phyloP scores from a whole-genome alignment of 1,284 basidiomycete species.

The Jaminaea rosea region DNA sequence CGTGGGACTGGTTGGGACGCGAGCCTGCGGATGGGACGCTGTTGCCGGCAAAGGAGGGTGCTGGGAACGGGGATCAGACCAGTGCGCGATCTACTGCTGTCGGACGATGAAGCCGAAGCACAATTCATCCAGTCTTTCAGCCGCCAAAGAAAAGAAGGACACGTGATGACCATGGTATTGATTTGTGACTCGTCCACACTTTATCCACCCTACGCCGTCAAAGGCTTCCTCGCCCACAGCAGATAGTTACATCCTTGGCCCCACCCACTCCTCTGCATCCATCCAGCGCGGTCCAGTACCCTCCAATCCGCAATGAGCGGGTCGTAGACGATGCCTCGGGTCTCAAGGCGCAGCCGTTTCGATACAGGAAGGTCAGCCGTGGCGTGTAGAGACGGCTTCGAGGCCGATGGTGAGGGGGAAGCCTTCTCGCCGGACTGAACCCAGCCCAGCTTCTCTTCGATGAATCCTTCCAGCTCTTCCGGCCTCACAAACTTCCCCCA shows the following conservation, averaged over 20 bases:
- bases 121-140: too few relatives aligned
- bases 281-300: slow-evolving; percentile 9
- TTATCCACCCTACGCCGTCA: too few relatives aligned
- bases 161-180: too few relatives aligned
- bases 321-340: slow-evolving; percentile 34
- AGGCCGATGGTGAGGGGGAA: neutral
- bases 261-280: slow-evolving; percentile 10
- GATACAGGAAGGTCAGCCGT: slow-evolving; percentile 15
- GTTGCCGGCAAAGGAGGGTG: neutral
- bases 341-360: slow-evolving; percentile 30
- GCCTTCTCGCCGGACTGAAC: neutral
- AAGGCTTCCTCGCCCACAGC: slow-evolving; percentile 40
- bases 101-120: too few relatives aligned
- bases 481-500: slow-evolving; percentile 85
- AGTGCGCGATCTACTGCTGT: neutral
- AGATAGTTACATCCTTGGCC: slow-evolving; percentile 43
- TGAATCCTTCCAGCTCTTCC: slow-evolving; percentile 74
- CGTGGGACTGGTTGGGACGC: neutral
- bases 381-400: neutral
- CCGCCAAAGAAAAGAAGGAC: too few relatives aligned
- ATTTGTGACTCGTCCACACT: too few relatives aligned
- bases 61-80: neutral
- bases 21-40: neutral
- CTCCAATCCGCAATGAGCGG: slow-evolving; percentile 31
- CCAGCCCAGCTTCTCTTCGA: slow-evolving; percentile 52